These are phyloP conservation scores for Leccinum ambiguum DNA, from an alignment of 1,284 basidiomycete species.

Conservation along the genomic window DNA sequence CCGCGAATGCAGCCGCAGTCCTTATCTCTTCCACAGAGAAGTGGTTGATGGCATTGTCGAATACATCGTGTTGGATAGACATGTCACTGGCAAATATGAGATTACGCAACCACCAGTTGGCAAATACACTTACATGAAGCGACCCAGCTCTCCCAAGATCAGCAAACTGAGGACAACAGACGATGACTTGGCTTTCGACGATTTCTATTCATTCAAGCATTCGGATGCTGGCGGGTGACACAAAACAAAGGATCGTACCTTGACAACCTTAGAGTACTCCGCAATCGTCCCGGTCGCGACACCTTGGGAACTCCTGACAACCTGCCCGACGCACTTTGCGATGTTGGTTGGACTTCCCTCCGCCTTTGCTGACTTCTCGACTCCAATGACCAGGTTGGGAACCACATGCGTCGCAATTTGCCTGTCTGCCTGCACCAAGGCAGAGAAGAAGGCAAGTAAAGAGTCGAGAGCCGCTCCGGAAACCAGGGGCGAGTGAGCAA, in stretches of 20 bases:
- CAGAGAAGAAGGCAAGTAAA: slow-evolving; percentile 77
- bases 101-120: not conserved
- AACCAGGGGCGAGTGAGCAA: slow-evolving; percentile 77
- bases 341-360: slow-evolving; percentile 68
- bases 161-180: slow-evolving; percentile 81
- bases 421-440: slow-evolving; percentile 79
- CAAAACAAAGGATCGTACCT: slow-evolving; percentile 42
- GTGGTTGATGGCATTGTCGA: slow-evolving; percentile 69
- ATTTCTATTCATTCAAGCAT: slow-evolving; percentile 39
- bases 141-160: slow-evolving; percentile 88
- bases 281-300: slow-evolving; percentile 80
- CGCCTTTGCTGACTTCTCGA: slow-evolving; percentile 55
- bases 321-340: slow-evolving; percentile 80
- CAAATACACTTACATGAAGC: slow-evolving; percentile 64
- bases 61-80: slow-evolving; percentile 73
- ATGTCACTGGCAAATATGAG: slow-evolving; percentile 63
- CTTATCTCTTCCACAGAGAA: slow-evolving; percentile 77
- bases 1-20: slow-evolving; percentile 89
- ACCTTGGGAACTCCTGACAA: slow-evolving; percentile 67
- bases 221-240: slow-evolving; percentile 4
- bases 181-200: slow-evolving; percentile 64
- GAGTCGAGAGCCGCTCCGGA: slow-evolving; percentile 78
- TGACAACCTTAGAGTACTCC: slow-evolving; percentile 77
- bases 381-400: slow-evolving; percentile 63
- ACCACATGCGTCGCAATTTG: slow-evolving; percentile 79